These are phyloP conservation scores for Talaromyces sp. DNA, from an alignment of 2,329 filamentous ascomycete genomes.

Conservation along the genomic window DNA sequence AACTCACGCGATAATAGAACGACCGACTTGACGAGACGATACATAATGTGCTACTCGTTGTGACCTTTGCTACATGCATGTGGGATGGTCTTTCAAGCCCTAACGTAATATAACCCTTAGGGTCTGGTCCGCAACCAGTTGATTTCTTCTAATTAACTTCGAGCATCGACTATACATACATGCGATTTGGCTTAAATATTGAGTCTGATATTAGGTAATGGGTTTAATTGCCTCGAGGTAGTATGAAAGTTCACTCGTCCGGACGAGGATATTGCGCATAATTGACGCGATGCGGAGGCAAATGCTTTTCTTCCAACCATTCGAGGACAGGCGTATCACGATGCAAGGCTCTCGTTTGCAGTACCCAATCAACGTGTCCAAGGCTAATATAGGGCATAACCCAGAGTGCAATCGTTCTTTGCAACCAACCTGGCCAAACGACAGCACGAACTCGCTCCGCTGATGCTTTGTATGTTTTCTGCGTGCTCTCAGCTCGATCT, in stretches of 20 bases:
- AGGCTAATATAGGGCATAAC: neutral
- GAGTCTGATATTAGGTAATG: neutral
- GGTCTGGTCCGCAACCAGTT: neutral
- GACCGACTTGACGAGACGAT: neutral
- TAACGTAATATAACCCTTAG: neutral
- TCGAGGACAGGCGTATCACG: slow-evolving; percentile 4
- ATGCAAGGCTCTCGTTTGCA: neutral
- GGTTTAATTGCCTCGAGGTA: neutral
- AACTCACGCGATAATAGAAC: neutral
- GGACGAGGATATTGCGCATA: slow-evolving; percentile 2
- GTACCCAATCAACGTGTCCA: neutral
- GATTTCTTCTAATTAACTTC: neutral
- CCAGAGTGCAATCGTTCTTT: neutral
- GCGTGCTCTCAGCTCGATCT: neutral
- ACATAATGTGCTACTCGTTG: neutral
- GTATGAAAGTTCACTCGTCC: neutral
- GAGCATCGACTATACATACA: neutral
- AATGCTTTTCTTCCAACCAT: slow-evolving; percentile 5
- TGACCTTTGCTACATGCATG: neutral
- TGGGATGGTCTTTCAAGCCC: neutral
- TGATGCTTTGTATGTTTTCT: neutral
- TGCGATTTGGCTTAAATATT: neutral
- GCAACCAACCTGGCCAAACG: slow-evolving; percentile 8
- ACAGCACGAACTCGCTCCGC: neutral
- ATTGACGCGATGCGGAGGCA: slow-evolving; percentile 1